Evolutionary conservation across 2,329 filamentous ascomycete species (phyloP).

Genomic region (Aspergillus neoniger): DNA sequence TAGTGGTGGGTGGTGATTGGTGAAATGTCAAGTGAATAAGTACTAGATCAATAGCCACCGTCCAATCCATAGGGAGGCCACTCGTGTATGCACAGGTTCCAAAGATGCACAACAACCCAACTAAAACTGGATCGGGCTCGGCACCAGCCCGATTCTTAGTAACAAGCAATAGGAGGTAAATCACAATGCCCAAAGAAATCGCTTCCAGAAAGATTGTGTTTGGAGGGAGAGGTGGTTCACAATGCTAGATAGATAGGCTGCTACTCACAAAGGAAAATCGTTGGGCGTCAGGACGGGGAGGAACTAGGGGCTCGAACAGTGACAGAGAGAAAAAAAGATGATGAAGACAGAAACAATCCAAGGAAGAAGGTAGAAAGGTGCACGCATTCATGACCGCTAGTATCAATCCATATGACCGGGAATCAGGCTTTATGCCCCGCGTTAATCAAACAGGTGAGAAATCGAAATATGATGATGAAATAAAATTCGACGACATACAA

Average conservation of each 20-base stretch:
- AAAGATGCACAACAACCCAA: constrained; percentile 8
- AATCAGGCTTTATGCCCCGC: constrained; percentile 18
- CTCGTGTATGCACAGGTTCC: no score
- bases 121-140: no score
- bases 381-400: constrained; percentile 28
- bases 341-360: background rate
- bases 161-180: constrained; percentile 12
- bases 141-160: no score
- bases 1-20: background rate
- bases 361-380: background rate
- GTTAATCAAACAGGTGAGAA: constrained; percentile 21
- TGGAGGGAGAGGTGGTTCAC: constrained; percentile 16
- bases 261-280: constrained; percentile 40
- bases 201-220: constrained; percentile 18
- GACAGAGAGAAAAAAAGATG: constrained; percentile 7
- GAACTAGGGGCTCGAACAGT: constrained; percentile 11
- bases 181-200: constrained; percentile 16
- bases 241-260: constrained; percentile 20
- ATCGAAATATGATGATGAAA: background rate
- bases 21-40: background rate
- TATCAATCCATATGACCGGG: constrained; percentile 21
- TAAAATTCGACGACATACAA: constrained; percentile 32
- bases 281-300: constrained; percentile 21
- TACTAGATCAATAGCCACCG: no score
- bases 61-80: no score